These are phyloP conservation scores for Diaporthe helianthi DNA, from an alignment of 2,329 filamentous ascomycete species.

Conservation along the genomic window DNA sequence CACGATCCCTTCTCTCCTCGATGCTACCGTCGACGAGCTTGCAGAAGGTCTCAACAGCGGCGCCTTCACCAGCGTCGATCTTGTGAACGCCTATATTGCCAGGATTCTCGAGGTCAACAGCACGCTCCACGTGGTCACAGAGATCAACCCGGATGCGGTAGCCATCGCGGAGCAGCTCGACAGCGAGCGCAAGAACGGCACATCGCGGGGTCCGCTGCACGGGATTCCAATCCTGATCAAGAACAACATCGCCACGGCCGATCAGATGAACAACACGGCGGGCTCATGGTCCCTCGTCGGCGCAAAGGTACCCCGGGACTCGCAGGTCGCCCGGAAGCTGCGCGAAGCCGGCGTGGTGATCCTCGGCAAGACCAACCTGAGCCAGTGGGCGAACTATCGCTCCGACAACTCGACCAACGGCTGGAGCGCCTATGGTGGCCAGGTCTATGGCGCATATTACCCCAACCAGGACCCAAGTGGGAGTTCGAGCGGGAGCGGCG, in stretches of 20 bases:
- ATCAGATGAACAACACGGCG: conserved; percentile 67
- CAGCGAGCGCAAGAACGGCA: conserved; percentile 37
- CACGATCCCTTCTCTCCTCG: conserved; percentile 43
- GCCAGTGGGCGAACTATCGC: conserved; percentile 70
- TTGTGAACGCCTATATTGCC: conserved; percentile 43
- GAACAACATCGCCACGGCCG: conserved; percentile 69
- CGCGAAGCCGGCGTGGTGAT: conserved; percentile 25
- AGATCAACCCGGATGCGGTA: conserved; percentile 49
- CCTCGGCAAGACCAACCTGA: conserved; percentile 70
- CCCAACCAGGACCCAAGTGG: conserved; percentile 66
- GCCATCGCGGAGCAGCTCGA: conserved; percentile 48
- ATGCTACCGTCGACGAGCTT: conserved; percentile 46
- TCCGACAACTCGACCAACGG: conserved; percentile 65
- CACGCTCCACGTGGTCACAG: conserved; percentile 44
- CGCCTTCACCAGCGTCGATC: conserved; percentile 47
- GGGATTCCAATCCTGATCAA: conserved; percentile 72
- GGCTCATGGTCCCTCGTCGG: conserved; percentile 70
- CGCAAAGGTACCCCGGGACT: conserved; percentile 62
- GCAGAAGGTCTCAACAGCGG: conserved; percentile 41
- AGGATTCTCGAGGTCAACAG: conserved; percentile 46
- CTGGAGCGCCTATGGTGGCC: conserved; percentile 69
- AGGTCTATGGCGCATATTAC: conserved; percentile 67
- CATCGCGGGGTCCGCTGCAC: conserved; percentile 57
- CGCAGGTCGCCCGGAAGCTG: conserved; percentile 65
- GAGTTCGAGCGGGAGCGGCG: conserved; percentile 67